Percentiles rank a stretch among this genome's conserved stretches.
Evolutionary conservation across 371 early-diverging fungal genomes (phyloP).

Genomic region (Massospora cicadina): DNA sequence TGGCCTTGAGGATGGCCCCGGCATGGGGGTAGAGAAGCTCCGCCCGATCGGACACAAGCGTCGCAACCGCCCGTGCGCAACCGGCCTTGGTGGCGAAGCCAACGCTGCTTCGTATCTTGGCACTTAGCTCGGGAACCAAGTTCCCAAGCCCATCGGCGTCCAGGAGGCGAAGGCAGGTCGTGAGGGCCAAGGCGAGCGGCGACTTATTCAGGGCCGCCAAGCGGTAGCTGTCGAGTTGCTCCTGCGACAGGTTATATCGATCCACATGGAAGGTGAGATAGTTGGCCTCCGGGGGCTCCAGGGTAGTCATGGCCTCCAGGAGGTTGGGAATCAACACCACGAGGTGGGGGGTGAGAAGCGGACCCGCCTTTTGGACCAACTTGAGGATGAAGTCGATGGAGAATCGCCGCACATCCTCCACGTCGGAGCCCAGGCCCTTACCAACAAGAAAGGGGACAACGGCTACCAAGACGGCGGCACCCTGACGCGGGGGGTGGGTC

Average conservation of each 20-base stretch:
- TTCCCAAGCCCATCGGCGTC: slow-evolving; percentile 42
- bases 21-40: slow-evolving; percentile 36
- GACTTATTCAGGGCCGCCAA: slow-evolving; percentile 23
- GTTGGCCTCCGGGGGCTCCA: slow-evolving; percentile 54
- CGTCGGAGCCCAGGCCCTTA: slow-evolving; percentile 62
- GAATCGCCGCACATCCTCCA: slow-evolving; percentile 76
- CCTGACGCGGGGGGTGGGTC: slow-evolving; percentile 30
- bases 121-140: slow-evolving; percentile 42
- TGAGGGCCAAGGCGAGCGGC: slow-evolving; percentile 59
- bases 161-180: slow-evolving; percentile 53
- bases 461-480: slow-evolving; percentile 47
- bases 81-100: slow-evolving; percentile 86
- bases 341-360: slow-evolving; percentile 48
- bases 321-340: slow-evolving; percentile 50
- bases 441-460: slow-evolving; percentile 74
- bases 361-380: slow-evolving; percentile 57
- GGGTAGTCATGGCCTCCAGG: slow-evolving; percentile 56
- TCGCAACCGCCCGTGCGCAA: slow-evolving; percentile 64
- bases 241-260: slow-evolving; percentile 67
- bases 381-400: slow-evolving; percentile 61
- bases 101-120: slow-evolving; percentile 61
- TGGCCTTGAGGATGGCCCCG: slow-evolving; percentile 46
- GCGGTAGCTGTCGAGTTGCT: slow-evolving; percentile 20
- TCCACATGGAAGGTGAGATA: slow-evolving; percentile 84
- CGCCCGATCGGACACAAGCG: slow-evolving; percentile 45